These are phyloP conservation scores for Penicillium longicatenatum DNA, from an alignment of 495 filamentous ascomycete genomes.

Conservation along the genomic window DNA sequence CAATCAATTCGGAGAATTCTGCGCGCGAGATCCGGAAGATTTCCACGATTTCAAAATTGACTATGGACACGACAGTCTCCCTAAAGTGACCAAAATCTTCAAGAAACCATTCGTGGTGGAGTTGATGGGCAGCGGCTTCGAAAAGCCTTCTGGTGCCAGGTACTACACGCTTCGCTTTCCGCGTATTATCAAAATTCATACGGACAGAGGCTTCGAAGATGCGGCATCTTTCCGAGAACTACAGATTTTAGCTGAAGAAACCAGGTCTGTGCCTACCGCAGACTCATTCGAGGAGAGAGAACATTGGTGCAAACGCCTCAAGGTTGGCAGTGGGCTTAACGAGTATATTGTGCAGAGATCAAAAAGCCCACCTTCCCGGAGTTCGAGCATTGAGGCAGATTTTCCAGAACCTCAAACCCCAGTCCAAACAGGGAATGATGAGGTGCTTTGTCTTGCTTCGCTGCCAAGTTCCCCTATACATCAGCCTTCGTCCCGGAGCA, in stretches of 20 bases:
- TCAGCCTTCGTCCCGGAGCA: not conserved
- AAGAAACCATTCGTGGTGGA: conserved; percentile 65
- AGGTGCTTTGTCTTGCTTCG: not conserved
- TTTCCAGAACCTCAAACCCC: not conserved
- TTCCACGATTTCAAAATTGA: conserved; percentile 37
- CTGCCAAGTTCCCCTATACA: not conserved
- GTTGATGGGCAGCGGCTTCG: conserved; percentile 64
- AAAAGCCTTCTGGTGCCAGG: conserved; percentile 56
- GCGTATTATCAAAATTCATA: conserved; percentile 62
- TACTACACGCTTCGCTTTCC: conserved; percentile 67
- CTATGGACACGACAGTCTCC: conserved; percentile 29
- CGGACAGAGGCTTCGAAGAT: conserved; percentile 58
- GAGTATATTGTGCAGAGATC: conserved; percentile 34
- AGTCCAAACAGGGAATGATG: not conserved
- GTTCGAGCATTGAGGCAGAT: conserved; percentile 16
- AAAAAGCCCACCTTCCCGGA: conserved; percentile 21
- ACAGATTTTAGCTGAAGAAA: conserved; percentile 53
- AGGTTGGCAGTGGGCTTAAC: conserved; percentile 40
- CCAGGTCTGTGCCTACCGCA: conserved; percentile 39
- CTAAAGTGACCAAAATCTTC: conserved; percentile 52
- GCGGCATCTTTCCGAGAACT: conserved; percentile 57
- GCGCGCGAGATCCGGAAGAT: conserved; percentile 25
- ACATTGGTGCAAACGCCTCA: conserved; percentile 57
- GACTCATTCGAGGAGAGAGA: conserved; percentile 53
- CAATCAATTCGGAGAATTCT: conserved; percentile 53